Percentiles rank a stretch among this genome's conserved stretches.
Conservation (phyloP, 305 asterid species). For the Lippia alba region DNA sequence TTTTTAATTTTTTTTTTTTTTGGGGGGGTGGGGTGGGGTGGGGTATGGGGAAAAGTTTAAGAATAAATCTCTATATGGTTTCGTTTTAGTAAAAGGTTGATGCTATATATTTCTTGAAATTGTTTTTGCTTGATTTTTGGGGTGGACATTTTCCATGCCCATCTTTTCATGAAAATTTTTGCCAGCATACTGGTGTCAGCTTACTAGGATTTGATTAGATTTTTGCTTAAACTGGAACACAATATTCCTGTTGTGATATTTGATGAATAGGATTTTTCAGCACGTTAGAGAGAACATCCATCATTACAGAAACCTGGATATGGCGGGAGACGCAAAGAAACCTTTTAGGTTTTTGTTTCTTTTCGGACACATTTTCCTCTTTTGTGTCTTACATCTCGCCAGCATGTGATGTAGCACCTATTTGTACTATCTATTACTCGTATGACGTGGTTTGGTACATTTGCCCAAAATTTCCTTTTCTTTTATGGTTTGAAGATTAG, state of each 20-base stretch:
- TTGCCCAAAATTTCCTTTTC: neutral
- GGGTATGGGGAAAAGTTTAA: neutral
- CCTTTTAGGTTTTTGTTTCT: too few species aligned
- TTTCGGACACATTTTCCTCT: neutral
- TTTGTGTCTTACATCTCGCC: neutral
- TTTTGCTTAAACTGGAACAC: neutral
- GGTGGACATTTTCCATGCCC: neutral
- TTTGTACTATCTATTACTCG: neutral
- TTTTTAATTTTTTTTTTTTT: too few species aligned
- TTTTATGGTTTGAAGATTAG: conserved; percentile 1
- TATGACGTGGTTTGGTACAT: neutral
- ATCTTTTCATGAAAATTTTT: neutral
- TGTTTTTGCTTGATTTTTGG: neutral
- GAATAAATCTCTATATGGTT: neutral
- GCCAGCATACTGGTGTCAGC: neutral
- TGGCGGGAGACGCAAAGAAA: neutral
- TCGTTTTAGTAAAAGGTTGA: neutral
- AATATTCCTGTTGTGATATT: neutral
- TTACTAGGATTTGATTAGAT: neutral
- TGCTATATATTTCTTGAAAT: neutral
- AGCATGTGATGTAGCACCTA: neutral
- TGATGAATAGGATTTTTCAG: too few species aligned
- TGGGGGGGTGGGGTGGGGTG: neutral
- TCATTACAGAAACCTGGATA: neutral
- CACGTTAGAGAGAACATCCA: neutral